Base-by-base conservation (phyloP, 2,329 filamentous ascomycete species). In the Trichoderma koningiopsis region DNA sequence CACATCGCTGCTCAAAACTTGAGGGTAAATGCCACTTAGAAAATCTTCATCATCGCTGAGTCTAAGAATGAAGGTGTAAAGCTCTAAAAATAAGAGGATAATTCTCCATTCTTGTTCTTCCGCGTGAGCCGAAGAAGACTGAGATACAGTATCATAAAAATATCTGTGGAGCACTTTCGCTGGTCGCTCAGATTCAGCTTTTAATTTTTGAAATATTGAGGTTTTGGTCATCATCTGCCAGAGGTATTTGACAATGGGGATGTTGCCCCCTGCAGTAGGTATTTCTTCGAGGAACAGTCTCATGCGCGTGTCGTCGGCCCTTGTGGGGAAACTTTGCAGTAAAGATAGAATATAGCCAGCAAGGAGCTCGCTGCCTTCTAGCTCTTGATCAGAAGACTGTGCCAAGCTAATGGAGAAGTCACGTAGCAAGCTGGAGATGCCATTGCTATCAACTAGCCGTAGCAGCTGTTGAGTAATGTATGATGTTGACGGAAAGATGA, bases 11-110 rank as follows among this genome's bases (percentile, higher is more conserved):
- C 80, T 78, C 24, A 81, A 73, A 35, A 78, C 69, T 66, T 76
- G 73, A 31, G 83, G 81, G 49, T 79, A 81, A 71, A 87, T 81
- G 68, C 85, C 85, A 68, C 88, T 87, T 71, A 97, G 91, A 77
- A 99, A 99, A 74, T 99, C 96, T 73, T 98, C 95, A 72, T 99
- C 96, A 74, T 99, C 96, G 77, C 95, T 97, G 40, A 98, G 88
- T 74, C 96, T 92, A 14, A 98, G 83, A 2, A 97, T 89, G 77
- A 98, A 98, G 2, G 92, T 93, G 77, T 97, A 99, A 0, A 99
- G 86, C 75, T 99, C 96, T 6, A 99, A 85, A 76, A 99, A 98
- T 0, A 99, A 86, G 0, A 98, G 83, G 53, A 97, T 88, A 1
- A 96, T 90, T 22, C 91, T 90, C 96, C 96, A 99, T 76, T 98